These are phyloP conservation scores for Coniferiporia weirii DNA, from an alignment of 1,284 basidiomycete genomes.

Conservation along the genomic window DNA sequence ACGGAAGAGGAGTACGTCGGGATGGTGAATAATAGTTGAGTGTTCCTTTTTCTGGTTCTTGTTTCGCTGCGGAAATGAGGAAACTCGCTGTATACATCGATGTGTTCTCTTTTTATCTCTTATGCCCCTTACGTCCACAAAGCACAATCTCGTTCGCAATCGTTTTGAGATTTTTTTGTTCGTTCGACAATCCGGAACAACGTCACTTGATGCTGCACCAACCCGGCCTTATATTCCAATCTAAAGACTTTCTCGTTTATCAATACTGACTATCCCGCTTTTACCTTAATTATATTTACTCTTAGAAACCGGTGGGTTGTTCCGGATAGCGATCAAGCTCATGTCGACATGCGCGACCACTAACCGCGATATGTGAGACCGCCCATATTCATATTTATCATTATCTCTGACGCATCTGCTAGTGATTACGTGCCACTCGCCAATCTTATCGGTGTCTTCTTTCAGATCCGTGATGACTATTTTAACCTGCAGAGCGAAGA, in stretches of 20 bases:
- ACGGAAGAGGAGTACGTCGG: constrained; percentile 92
- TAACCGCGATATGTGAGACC: constrained; percentile 54
- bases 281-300: too few species aligned
- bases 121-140: not conserved
- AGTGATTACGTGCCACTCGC: constrained; percentile 91
- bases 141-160: not conserved
- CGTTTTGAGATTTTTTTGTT: too few species aligned
- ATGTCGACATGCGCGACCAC: constrained; percentile 87
- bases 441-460: constrained; percentile 91
- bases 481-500: constrained; percentile 90
- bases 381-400: not conserved
- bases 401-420: not conserved
- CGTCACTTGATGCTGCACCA: too few species aligned
- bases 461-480: constrained; percentile 96
- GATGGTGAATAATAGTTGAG: constrained; percentile 93
- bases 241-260: too few species aligned
- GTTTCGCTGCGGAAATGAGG: not conserved
- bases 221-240: too few species aligned
- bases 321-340: constrained; percentile 89
- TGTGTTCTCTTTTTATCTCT: not conserved
- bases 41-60: not conserved
- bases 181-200: too few species aligned
- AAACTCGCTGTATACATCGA: too few species aligned
- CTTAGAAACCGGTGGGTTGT: constrained; percentile 91
- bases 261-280: too few species aligned